phyloP scores from a whole-genome alignment of 2,329 filamentous ascomycete species.

The Paecilomyces niveus region DNA sequence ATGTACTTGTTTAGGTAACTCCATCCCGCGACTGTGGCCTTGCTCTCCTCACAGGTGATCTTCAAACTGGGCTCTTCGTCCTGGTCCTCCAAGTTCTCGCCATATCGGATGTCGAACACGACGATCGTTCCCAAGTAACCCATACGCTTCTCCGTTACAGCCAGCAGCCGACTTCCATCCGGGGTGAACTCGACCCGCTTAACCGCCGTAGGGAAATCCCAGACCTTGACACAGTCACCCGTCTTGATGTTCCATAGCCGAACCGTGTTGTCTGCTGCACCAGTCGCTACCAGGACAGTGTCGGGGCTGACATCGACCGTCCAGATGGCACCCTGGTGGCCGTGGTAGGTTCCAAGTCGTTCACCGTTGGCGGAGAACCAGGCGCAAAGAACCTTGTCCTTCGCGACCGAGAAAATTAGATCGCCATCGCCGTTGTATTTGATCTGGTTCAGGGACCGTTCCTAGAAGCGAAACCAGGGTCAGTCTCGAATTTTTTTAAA shows the following conservation, averaged over 20 bases:
- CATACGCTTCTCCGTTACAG: conserved; percentile 98
- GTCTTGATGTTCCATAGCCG: conserved; percentile 93
- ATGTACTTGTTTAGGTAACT: conserved; percentile 93
- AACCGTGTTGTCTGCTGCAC: conserved; percentile 97
- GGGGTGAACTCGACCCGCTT: conserved; percentile 97
- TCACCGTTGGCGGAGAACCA: conserved; percentile 99
- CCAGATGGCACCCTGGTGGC: conserved; percentile 97
- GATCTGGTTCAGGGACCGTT: conserved; percentile 92
- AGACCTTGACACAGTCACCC: conserved; percentile 88
- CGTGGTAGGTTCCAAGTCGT: conserved; percentile 90
- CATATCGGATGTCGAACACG: conserved; percentile 80
- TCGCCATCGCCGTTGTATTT: conserved; percentile 95
- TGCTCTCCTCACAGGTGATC: conserved; percentile 92
- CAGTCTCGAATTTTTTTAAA: background rate
- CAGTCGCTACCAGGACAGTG: conserved; percentile 83
- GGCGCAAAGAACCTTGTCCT: conserved; percentile 93
- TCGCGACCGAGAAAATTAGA: conserved; percentile 88
- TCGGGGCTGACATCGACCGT: conserved; percentile 95
- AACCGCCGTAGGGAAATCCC: conserved; percentile 95
- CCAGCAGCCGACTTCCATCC: conserved; percentile 82
- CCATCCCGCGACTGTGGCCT: conserved; percentile 96
- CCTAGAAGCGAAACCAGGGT: conserved; percentile 40
- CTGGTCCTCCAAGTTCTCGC: conserved; percentile 66
- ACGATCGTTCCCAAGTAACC: conserved; percentile 91
- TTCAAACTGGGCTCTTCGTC: conserved; percentile 72